Evolutionary conservation across 106 monocot genomes (phyloP), one percentile per base, ranked within the genome.

Genomic region (Apostasia ramifera): DNA sequence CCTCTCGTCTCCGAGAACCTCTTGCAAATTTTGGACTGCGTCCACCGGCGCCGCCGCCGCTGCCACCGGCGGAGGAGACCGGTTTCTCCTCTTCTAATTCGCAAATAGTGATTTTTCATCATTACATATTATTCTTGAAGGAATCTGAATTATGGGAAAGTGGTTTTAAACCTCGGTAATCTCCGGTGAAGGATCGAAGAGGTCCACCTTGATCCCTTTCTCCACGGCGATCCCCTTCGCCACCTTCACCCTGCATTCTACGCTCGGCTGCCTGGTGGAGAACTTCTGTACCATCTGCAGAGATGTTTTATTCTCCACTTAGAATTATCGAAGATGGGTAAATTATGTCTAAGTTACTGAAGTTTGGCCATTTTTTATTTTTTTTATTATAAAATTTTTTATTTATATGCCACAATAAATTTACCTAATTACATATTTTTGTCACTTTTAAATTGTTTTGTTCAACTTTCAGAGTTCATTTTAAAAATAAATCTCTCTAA

Each of bases 251-350:
- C 73, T 85, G 60, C 13, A 83, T 55, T 88, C 94, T n/a, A 83
- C 67, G 65, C 67, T 91, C 4, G 81, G 78, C 57, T 69, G 75
- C 62, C 51, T 81, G 1, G 81, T 86, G 1, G 94, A 88, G 39
- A 86, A 58, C 73, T 88, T 87, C 71, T 85, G 88, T 42, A 94
- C 85, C 53, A 91, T 75, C 94, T 91, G 81, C 58, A 72, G 44
- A 10, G 26, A 26, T 26, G 26, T 26, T 26, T 26, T 26, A 26
- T 26, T 26, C 26, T 26, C 26, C 26, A 26, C 26, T 26, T 26
- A 26, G 26, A 26, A 0, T 26, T 26, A 26, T 26, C 26, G 26
- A 26, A 26, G 26, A 26, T 26, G 26, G 26, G 26, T 26, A 26
- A 26, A 26, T 26, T 26, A 26, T 0, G 26, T 26, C 26, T 26